These are phyloP conservation scores for Pseudocercospora pini-densiflorae DNA, from an alignment of 2,329 filamentous ascomycete genomes.

Conservation along the genomic window DNA sequence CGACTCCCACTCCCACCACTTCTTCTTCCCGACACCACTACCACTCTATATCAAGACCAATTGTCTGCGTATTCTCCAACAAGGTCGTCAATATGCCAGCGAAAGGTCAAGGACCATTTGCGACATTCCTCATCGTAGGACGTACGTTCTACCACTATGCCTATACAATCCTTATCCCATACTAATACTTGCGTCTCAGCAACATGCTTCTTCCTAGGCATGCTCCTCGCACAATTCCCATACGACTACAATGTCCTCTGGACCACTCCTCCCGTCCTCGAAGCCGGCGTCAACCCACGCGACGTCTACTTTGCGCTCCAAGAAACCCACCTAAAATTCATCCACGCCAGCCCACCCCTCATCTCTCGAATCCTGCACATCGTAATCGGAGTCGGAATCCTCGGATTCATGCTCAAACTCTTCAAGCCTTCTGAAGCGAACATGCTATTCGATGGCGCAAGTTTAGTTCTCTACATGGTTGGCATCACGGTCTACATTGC, in stretches of 20 bases:
- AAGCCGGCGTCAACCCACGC: slow-evolving; percentile 43
- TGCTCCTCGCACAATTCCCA: slow-evolving; percentile 94
- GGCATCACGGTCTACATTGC: slow-evolving; percentile 91
- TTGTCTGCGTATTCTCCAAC: neutral
- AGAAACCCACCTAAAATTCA: slow-evolving; percentile 86
- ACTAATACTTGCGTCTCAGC: slow-evolving; percentile 41
- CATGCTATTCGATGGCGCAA: slow-evolving; percentile 86
- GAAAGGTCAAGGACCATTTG: slow-evolving; percentile 64
- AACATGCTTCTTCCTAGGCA: slow-evolving; percentile 96
- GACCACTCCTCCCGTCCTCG: slow-evolving; percentile 59
- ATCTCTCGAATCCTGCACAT: slow-evolving; percentile 95
- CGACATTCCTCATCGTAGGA: slow-evolving; percentile 95
- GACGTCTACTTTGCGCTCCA: slow-evolving; percentile 79
- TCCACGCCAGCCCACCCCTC: slow-evolving; percentile 88
- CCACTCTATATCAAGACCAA: neutral
- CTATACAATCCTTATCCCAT: neutral
- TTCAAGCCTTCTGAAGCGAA: slow-evolving; percentile 94
- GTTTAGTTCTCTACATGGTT: slow-evolving; percentile 75
- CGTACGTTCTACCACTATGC: slow-evolving; percentile 63
- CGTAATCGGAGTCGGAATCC: slow-evolving; percentile 82
- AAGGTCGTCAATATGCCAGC: slow-evolving; percentile 34
- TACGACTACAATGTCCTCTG: slow-evolving; percentile 94
- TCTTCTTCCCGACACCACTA: neutral
- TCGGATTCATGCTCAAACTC: slow-evolving; percentile 91
- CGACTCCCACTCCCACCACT: neutral